Conservation (phyloP, 768 basidiomycete genomes). For the Pisolithus sp. region DNA sequence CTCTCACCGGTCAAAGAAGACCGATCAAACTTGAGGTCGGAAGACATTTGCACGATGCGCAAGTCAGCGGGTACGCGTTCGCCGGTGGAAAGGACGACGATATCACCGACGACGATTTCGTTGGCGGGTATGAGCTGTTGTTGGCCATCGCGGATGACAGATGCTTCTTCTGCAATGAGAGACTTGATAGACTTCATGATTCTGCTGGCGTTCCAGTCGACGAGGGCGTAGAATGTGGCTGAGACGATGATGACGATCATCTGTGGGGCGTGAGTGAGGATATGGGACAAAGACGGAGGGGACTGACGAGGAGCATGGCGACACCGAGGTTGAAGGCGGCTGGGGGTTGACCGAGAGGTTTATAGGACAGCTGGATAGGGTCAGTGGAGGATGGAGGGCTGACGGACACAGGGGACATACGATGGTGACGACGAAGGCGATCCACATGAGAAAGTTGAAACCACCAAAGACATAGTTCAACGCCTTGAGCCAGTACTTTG, state of each 20-base stretch:
- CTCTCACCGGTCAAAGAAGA: slow-evolving; percentile 49
- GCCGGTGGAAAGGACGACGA: slow-evolving; percentile 47
- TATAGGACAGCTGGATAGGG: slow-evolving; percentile 41
- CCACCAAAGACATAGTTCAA: slow-evolving; percentile 52
- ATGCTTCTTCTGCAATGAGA: slow-evolving; percentile 54
- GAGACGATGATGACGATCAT: slow-evolving; percentile 38
- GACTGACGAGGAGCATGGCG: slow-evolving; percentile 41
- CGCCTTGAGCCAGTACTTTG: slow-evolving; percentile 43
- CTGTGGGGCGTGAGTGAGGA: slow-evolving; percentile 17
- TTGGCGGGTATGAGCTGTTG: slow-evolving; percentile 43
- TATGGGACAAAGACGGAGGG: slow-evolving; percentile 10
- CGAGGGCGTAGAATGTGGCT: slow-evolving; percentile 42
- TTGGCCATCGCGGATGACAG: slow-evolving; percentile 46
- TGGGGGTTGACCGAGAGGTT: slow-evolving; percentile 43
- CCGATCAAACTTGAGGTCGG: slow-evolving; percentile 48
- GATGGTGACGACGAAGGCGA: slow-evolving; percentile 44
- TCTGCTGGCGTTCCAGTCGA: slow-evolving; percentile 43
- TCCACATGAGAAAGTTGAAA: slow-evolving; percentile 52
- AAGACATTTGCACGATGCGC: slow-evolving; percentile 45
- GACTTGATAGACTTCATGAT: slow-evolving; percentile 53
- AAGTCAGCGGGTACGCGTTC: slow-evolving; percentile 57
- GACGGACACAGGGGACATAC: slow-evolving; percentile 20
- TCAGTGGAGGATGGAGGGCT: neutral
- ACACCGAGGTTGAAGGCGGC: slow-evolving; percentile 43
- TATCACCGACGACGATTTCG: slow-evolving; percentile 53